phyloP scores from a whole-genome alignment of 148 eudicot species.

The Persicaria tinctoria region DNA sequence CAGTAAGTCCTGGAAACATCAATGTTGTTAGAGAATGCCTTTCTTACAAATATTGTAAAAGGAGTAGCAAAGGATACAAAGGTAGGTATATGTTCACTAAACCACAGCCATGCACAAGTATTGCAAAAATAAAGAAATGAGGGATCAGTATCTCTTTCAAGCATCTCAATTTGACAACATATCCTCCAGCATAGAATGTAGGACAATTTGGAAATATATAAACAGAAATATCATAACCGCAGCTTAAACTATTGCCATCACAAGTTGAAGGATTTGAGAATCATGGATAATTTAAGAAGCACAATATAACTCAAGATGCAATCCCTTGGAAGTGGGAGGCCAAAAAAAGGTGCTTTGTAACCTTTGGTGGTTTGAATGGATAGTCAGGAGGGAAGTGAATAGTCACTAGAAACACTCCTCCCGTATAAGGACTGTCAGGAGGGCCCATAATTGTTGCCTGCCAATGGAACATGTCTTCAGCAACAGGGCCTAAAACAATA shows the following conservation, averaged over 20 bases:
- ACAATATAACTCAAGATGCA: neutral
- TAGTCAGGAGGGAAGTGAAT: slow-evolving; percentile 61
- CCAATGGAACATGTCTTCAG: slow-evolving; percentile 63
- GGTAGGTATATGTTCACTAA: neutral
- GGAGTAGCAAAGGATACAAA: neutral
- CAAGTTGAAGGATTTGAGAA: neutral
- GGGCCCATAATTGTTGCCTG: slow-evolving; percentile 70
- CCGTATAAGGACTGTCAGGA: slow-evolving; percentile 60
- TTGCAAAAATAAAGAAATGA: neutral
- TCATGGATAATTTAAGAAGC: neutral
- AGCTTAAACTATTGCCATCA: neutral
- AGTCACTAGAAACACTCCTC: slow-evolving; percentile 57
- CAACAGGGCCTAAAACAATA: slow-evolving; percentile 41
- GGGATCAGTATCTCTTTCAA: neutral
- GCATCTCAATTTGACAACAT: neutral
- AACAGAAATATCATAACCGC: neutral
- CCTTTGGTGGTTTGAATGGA: slow-evolving; percentile 75
- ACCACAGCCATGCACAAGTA: neutral
- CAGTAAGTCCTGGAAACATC: neutral
- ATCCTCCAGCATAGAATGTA: neutral
- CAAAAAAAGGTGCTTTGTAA: slow-evolving; percentile 12
- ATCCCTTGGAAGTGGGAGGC: neutral
- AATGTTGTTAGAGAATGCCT: neutral
- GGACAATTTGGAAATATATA: neutral
- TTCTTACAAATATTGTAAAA: neutral